Percentiles rank a stretch among this genome's conserved stretches.
These are phyloP conservation scores for Berkeleyomyces basicola DNA, from an alignment of 2,329 filamentous ascomycete genomes.

Conservation along the genomic window DNA sequence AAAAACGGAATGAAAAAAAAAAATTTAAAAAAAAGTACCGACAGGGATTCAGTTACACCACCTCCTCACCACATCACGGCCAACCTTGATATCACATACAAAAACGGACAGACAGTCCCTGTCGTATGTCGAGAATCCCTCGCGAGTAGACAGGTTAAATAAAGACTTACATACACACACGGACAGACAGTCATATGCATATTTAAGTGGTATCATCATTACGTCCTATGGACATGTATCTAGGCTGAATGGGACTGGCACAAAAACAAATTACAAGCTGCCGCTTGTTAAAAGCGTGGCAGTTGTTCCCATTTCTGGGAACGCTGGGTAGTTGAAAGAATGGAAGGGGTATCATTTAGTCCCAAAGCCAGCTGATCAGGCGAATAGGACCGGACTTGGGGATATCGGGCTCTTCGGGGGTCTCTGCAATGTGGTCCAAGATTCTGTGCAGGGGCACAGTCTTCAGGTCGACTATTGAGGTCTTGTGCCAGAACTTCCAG, in stretches of 20 bases:
- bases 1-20: background rate
- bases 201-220: slow-evolving; percentile 7
- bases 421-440: slow-evolving; percentile 25
- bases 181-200: background rate
- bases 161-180: background rate
- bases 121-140: too few species aligned
- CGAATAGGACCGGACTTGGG: slow-evolving; percentile 7
- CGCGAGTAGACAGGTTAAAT: too few species aligned
- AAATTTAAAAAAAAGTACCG: too few species aligned
- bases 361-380: slow-evolving; percentile 11
- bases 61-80: too few species aligned
- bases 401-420: slow-evolving; percentile 2
- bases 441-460: slow-evolving; percentile 36
- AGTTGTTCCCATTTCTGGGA: background rate
- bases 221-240: slow-evolving; percentile 1
- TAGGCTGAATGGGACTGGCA: slow-evolving; percentile 12
- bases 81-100: background rate
- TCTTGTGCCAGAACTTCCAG: slow-evolving; percentile 51
- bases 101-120: background rate
- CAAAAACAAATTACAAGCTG: slow-evolving; percentile 7
- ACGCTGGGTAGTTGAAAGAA: background rate
- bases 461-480: slow-evolving; percentile 33
- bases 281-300: slow-evolving; percentile 9
- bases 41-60: background rate
- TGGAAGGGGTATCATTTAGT: slow-evolving; percentile 1